phyloP scores from a whole-genome alignment of 805 yeast genomes.

The Nakazawaea pomicola region DNA sequence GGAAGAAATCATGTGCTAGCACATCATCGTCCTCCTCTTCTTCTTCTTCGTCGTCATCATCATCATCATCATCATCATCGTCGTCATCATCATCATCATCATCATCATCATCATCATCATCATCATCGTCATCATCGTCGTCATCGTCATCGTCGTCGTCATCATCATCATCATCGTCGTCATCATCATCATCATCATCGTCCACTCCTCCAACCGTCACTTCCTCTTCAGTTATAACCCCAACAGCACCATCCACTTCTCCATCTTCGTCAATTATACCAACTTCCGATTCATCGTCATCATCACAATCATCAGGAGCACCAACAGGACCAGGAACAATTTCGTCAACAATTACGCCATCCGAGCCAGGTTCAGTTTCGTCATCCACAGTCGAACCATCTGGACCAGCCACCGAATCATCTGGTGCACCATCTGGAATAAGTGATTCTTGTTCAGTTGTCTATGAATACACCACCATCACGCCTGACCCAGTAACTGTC shows the following conservation, averaged over 20 bases:
- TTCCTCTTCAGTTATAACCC: too few relatives aligned
- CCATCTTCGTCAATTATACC: not conserved
- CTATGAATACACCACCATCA: too few relatives aligned
- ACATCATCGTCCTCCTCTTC: not conserved
- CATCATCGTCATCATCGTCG: not conserved
- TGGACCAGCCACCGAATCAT: too few relatives aligned
- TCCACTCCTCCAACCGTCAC: too few relatives aligned
- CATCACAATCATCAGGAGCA: not conserved
- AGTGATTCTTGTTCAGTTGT: too few relatives aligned
- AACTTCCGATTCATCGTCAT: not conserved
- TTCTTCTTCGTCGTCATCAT: not conserved
- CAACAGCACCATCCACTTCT: not conserved
- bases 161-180: not conserved
- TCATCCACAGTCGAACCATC: not conserved
- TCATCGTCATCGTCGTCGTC: not conserved
- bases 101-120: not conserved
- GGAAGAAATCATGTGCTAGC: slow-evolving; percentile 2
- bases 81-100: not conserved
- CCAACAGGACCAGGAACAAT: not conserved
- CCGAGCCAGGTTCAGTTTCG: too few relatives aligned
- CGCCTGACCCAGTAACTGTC: too few relatives aligned
- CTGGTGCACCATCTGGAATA: too few relatives aligned
- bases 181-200: not conserved
- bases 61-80: not conserved
- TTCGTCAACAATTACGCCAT: not conserved